Conservation (phyloP, 164 flowering plant species). For the Echeveria elegans region DNA sequence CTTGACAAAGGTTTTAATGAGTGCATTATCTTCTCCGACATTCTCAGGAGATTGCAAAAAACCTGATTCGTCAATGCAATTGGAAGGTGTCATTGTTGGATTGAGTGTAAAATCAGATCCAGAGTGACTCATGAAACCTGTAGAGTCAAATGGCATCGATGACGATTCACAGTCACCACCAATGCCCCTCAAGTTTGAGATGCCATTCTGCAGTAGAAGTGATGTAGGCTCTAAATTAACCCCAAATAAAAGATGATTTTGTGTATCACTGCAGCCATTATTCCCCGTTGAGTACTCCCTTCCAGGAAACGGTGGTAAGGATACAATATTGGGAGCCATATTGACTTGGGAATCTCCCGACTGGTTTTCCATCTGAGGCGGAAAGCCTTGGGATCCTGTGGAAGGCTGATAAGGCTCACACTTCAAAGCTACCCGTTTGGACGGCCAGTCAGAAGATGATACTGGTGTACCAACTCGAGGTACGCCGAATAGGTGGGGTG, state of each 20-base stretch:
- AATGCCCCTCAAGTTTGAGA: conserved; percentile 46
- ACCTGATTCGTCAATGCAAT: conserved; percentile 72
- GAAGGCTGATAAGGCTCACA: conserved; percentile 25
- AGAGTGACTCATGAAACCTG: conserved; percentile 41
- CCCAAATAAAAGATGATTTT: conserved; percentile 74
- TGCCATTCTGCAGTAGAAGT: conserved; percentile 62
- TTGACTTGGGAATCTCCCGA: conserved; percentile 25
- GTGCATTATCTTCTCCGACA: conserved; percentile 40
- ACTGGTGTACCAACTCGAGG: conserved; percentile 29
- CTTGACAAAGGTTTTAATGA: conserved; percentile 77
- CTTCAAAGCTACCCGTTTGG: conserved; percentile 61
- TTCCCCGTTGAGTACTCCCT: conserved; percentile 56
- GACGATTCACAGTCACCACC: conserved; percentile 50
- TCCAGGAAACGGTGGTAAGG: conserved; percentile 87
- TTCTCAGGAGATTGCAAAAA: conserved; percentile 72
- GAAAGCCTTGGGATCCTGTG: conserved; percentile 32
- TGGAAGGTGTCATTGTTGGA: conserved; percentile 49
- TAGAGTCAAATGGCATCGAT: conserved; percentile 46
- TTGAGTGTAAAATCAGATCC: conserved; percentile 51
- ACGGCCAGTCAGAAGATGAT: conserved; percentile 44
- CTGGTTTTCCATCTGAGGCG: conserved; percentile 44
- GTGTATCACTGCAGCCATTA: conserved; percentile 42
- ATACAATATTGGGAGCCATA: conserved; percentile 29
- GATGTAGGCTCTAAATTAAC: conserved; percentile 64
- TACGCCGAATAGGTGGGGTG: conserved; percentile 44